Conservation (phyloP, 495 filamentous ascomycete genomes). For the Diplogelasinospora grovesii region DNA sequence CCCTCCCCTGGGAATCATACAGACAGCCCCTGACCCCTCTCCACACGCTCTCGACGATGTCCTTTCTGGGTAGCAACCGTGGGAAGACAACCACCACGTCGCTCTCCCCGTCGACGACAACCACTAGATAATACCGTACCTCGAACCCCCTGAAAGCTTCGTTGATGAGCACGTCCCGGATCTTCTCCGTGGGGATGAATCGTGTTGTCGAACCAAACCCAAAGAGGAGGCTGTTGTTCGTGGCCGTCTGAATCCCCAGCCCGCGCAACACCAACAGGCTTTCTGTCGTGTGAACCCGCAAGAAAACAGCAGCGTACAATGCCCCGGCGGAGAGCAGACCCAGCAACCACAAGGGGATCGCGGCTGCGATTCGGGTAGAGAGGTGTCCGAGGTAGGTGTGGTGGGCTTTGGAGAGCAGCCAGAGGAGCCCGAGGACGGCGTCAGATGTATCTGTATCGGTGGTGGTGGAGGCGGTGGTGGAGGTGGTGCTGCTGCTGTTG, state of each 20-base stretch:
- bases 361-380: conserved; percentile 4
- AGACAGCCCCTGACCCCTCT: conserved; percentile 68
- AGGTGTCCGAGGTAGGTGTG: conserved; percentile 2
- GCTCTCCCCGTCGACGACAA: conserved; percentile 86
- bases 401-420: conserved; percentile 1
- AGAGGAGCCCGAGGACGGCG: too few species aligned
- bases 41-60: conserved; percentile 80
- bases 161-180: conserved; percentile 88
- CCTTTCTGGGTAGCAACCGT: conserved; percentile 61
- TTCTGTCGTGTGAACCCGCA: conserved; percentile 58
- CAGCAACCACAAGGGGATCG: conserved; percentile 25
- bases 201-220: conserved; percentile 40
- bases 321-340: conserved; percentile 8
- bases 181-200: conserved; percentile 89
- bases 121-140: conserved; percentile 80
- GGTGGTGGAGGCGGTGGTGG: too few species aligned
- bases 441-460: too few species aligned
- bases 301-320: conserved; percentile 28
- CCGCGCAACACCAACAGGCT: conserved; percentile 81
- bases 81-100: conserved; percentile 92
- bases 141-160: conserved; percentile 93
- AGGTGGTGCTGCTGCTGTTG: too few species aligned
- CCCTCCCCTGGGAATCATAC: conserved; percentile 45
- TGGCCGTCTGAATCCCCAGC: conserved; percentile 80
- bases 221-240: not conserved